Evolutionary conservation across 1,139 yeast genomes (phyloP).

Genomic region (Debaryomycetaceae sp.): DNA sequence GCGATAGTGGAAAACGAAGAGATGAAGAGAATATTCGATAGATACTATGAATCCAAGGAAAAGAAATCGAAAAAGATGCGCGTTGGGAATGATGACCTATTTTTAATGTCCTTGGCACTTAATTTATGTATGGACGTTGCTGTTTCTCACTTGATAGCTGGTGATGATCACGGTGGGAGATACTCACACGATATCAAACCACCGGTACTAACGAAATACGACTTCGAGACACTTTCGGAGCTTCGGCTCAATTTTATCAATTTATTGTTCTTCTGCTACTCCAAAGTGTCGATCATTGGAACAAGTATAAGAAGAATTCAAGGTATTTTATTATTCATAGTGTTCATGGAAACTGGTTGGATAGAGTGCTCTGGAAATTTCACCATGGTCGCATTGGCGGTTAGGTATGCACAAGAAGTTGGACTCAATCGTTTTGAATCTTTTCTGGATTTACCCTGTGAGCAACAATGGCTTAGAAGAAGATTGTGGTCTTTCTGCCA

Average conservation of each 20-base stretch:
- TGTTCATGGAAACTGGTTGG: conserved; percentile 43
- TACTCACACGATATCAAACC: background rate
- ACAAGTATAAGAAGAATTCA: conserved; percentile 52
- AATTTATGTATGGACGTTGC: conserved; percentile 23
- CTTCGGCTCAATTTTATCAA: conserved; percentile 26
- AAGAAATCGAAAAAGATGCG: conserved; percentile 8
- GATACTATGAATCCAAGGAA: conserved; percentile 13
- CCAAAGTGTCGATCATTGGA: conserved; percentile 42
- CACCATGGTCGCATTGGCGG: conserved; percentile 47
- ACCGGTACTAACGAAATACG: background rate
- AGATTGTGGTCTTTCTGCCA: conserved; percentile 58
- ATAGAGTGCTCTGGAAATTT: conserved; percentile 42
- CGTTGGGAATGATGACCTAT: conserved; percentile 23
- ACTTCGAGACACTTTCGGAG: background rate
- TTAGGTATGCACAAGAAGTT: conserved; percentile 58
- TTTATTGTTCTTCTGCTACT: conserved; percentile 48
- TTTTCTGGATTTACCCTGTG: conserved; percentile 30
- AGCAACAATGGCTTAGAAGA: conserved; percentile 38
- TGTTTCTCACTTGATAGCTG: conserved; percentile 9
- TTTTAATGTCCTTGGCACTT: conserved; percentile 31
- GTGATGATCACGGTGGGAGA: background rate
- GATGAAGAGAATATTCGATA: conserved; percentile 18
- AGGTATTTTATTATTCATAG: conserved; percentile 43
- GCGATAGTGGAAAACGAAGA: conserved; percentile 14
- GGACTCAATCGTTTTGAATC: conserved; percentile 64